Evolutionary conservation across 2,329 filamentous ascomycete genomes (phyloP).

Genomic region (Hansfordia pulvinata): DNA sequence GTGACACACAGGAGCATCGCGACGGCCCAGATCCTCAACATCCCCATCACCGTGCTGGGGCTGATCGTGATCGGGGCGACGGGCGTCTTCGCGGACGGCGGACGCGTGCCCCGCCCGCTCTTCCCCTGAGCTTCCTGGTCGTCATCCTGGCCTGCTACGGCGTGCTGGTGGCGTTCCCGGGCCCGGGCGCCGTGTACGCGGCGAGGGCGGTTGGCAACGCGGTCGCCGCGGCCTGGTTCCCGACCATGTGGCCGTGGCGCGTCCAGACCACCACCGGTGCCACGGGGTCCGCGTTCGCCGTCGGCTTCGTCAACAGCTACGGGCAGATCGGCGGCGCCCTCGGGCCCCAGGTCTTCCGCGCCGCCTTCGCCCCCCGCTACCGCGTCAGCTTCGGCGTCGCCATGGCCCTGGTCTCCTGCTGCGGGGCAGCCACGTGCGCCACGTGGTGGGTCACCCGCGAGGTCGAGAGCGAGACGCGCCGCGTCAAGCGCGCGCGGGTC

Average conservation of each 20-base stretch:
- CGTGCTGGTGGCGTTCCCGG: slow-evolving; percentile 29
- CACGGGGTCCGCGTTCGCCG: slow-evolving; percentile 34
- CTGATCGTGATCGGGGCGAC: slow-evolving; percentile 26
- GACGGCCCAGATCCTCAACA: slow-evolving; percentile 31
- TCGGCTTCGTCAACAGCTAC: slow-evolving; percentile 35
- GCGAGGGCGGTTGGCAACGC: slow-evolving; percentile 29
- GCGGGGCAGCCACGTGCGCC: slow-evolving; percentile 22
- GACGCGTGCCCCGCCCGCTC: slow-evolving; percentile 24
- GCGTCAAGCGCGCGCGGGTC: slow-evolving; percentile 25
- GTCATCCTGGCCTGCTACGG: slow-evolving; percentile 29
- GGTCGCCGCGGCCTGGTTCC: slow-evolving; percentile 27
- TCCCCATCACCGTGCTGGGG: slow-evolving; percentile 27
- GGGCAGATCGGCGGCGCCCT: slow-evolving; percentile 34
- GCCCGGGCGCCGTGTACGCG: slow-evolving; percentile 29
- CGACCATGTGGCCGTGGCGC: slow-evolving; percentile 38
- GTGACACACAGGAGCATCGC: slow-evolving; percentile 23
- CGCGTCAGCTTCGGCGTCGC: slow-evolving; percentile 25
- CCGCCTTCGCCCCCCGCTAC: slow-evolving; percentile 30
- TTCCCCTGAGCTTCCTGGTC: slow-evolving; percentile 27
- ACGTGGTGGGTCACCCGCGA: slow-evolving; percentile 31
- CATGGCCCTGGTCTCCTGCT: slow-evolving; percentile 28
- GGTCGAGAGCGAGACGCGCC: slow-evolving; percentile 28
- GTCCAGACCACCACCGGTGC: slow-evolving; percentile 30
- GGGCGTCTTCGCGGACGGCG: slow-evolving; percentile 27
- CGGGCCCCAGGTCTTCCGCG: slow-evolving; percentile 30